Evolutionary conservation across 2,329 filamentous ascomycete genomes (phyloP), one percentile per base, ranked within the genome.

Genomic region (Paradendryphiella salina): DNA sequence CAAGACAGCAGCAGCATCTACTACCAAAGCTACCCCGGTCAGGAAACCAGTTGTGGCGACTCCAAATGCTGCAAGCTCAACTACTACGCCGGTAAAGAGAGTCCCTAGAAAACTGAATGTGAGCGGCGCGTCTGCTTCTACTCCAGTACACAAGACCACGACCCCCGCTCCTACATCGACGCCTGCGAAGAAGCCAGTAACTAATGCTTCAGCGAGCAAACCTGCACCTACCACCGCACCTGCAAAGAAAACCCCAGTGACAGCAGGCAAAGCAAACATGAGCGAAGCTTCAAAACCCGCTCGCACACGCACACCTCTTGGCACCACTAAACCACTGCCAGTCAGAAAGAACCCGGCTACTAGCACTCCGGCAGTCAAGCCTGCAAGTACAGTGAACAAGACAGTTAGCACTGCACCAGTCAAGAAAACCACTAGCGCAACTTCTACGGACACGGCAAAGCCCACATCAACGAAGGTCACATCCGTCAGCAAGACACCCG

Each of bases 61-160:
- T 17, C 35, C 56, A 10, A 32, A 32, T 10, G 42, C 54, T 4
- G 38, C 56, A 11, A 23, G 46, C 9, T 56, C 61, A 37, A 43
- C 61, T 41, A 36, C 61, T 21, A 56, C 64, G 4, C 59, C 66
- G 14, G 64, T 60, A 1, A 71, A 66, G 59, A 67, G 59, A 31
- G 50, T 47, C 7, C 60, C 60, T 2, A 54, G 39, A 37, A 63
- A 63, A 34, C 48, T 61, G 6, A 56, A 60, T 34, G 33, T 54
- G 11, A 38, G 49, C 5, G 42, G 49, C 18, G 29, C 52, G 14
- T 17, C 56, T n/a, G 40, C 37, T 42, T 56, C 43, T 7, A 45
- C 52, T 15, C 32, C 40, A 32, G 32, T 15, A 18, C 45, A 50
- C 4, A 35, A 18, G 10, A 42, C 41, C 46, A 17, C 48, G 23